Base-by-base conservation (phyloP, 768 basidiomycete species). In the Dacryopinax spathularia region DNA sequence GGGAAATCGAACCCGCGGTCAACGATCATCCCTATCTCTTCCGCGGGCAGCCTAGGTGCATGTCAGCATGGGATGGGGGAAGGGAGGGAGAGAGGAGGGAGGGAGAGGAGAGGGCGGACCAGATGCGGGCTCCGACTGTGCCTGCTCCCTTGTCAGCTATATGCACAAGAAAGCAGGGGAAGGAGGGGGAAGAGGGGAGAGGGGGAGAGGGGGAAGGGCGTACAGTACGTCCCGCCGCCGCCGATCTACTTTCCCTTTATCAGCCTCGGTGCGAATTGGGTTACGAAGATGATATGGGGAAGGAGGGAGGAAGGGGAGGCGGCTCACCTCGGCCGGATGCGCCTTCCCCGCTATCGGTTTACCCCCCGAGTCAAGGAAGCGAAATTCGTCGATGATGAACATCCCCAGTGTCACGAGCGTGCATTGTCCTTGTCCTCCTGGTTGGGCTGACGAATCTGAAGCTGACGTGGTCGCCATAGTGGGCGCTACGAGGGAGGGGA, bases 351-450 rank as follows among this genome's bases (percentile, higher is more conserved):
- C n/a, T n/a, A n/a, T 83, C 0, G 80, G 78, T 1, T 73, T 73
- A 2, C 87, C 87, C 44, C 80, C 71, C 33, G 80, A 79, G 65
- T 86, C 82, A 59, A 75, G 69, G 69, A 83, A 87, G 2, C 80
- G 77, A 68, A 92, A 88, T 66, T 86, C 80, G 73, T 96, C 92
- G 68, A 94, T 81, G 69, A 96, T 93, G 76, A 94, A 94, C 82
- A 92, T 84, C 6, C 91, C 92, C 29, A 92, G 77, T n/a, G 71
- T 71, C 7, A 66, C 64, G 34, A 66, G 63, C 29, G 29, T 60
- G 29, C 48, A 56, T 56, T 29, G 48, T 29, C 20, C 48, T n/a
- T n/a, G n/a, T n/a, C n/a, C n/a, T n/a, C n/a, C n/a, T n/a, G n/a
- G n/a, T n/a, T n/a, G n/a, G n/a, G n/a, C n/a, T n/a, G n/a, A n/a